phyloP scores from a whole-genome alignment of 495 filamentous ascomycete species.

The Cetradonia linearis region DNA sequence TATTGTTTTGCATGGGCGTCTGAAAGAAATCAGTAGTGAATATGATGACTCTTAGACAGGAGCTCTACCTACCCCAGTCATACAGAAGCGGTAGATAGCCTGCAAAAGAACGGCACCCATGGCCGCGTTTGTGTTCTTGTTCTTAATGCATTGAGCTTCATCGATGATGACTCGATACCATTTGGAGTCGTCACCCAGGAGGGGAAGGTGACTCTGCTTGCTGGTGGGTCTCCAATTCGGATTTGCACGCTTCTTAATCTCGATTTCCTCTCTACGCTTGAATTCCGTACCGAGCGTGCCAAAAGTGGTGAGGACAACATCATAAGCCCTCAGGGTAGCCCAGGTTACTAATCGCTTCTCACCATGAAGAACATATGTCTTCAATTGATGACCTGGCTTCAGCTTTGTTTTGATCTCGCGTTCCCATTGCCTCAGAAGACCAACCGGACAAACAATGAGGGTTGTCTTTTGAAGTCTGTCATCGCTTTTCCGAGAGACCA shows the following conservation, averaged over 20 bases:
- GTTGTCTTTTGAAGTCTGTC: slow-evolving; percentile 65
- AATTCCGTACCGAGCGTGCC: slow-evolving; percentile 66
- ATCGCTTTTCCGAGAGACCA: slow-evolving; percentile 57
- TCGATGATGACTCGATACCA: slow-evolving; percentile 87
- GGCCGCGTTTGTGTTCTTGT: slow-evolving; percentile 57
- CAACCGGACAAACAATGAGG: slow-evolving; percentile 78
- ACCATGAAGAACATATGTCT: slow-evolving; percentile 57
- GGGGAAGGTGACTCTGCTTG: slow-evolving; percentile 35
- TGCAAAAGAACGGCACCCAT: slow-evolving; percentile 51
- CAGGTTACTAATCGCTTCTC: slow-evolving; percentile 46
- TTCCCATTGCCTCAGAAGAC: slow-evolving; percentile 84
- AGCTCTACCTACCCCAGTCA: slow-evolving; percentile 56
- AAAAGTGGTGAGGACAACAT: slow-evolving; percentile 82
- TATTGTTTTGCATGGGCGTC: slow-evolving; percentile 46
- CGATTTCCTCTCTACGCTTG: slow-evolving; percentile 43
- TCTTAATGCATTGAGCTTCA: slow-evolving; percentile 93
- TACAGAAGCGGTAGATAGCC: slow-evolving; percentile 63
- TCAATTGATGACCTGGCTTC: slow-evolving; percentile 49
- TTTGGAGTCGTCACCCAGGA: slow-evolving; percentile 52
- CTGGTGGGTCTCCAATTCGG: slow-evolving; percentile 26
- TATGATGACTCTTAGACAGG: slow-evolving; percentile 55
- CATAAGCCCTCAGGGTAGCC: slow-evolving; percentile 53
- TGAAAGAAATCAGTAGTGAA: background rate
- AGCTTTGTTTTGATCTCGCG: slow-evolving; percentile 71
- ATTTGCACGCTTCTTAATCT: slow-evolving; percentile 27